Evolutionary conservation across 805 yeast species (phyloP), one percentile per base, ranked within the genome.

Genomic region (Kodamaea sagamina): DNA sequence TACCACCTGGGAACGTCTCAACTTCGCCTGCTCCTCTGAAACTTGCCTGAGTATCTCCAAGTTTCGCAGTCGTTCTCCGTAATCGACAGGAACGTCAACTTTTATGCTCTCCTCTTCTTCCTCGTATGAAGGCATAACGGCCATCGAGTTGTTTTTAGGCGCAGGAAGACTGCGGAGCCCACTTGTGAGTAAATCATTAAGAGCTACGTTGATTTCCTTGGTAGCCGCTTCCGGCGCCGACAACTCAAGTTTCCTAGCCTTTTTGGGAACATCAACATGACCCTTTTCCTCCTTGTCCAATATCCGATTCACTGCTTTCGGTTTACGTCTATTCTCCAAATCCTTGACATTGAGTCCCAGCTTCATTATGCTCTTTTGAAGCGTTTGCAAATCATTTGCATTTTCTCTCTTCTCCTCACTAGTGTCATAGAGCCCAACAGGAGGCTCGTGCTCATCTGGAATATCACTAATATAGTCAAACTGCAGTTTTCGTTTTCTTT

Each of bases 381-480:
- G 86, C 13, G 57, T 61, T 1, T 46, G 47, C 32, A 69, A 60
- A 1, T 68, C 74, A 6, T 45, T 45, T 2, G 55, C 55, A 45
- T 82, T 79, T 2, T 50, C 47, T 10, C 52, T 53, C 10, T 63
- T 62, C 58, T 90, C 97, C n/a, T 75, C 78, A 0, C 70, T 54
- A 0, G 82, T 79, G 54, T 86, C 90, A 58, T 83, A 86, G 15
- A 78, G 62, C 0, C 96, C 97, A 0, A 65, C 68, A 3, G 72
- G 75, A 0, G 95, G 92, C 11, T 62, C 63, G 47, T 79, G 82
- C 54, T 89, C 93, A 54, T 86, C 84, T 0, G 92, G 88, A 7
- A 90, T 79, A 53, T 86, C 96, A 1, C 81, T 84, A 58, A 84
- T 87, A 61, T 87, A 89, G 59, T 90, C 97, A 58, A 86, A 78